These are phyloP conservation scores for Aureobasidium sp. DNA, from an alignment of 2,329 filamentous ascomycete species.

Conservation along the genomic window DNA sequence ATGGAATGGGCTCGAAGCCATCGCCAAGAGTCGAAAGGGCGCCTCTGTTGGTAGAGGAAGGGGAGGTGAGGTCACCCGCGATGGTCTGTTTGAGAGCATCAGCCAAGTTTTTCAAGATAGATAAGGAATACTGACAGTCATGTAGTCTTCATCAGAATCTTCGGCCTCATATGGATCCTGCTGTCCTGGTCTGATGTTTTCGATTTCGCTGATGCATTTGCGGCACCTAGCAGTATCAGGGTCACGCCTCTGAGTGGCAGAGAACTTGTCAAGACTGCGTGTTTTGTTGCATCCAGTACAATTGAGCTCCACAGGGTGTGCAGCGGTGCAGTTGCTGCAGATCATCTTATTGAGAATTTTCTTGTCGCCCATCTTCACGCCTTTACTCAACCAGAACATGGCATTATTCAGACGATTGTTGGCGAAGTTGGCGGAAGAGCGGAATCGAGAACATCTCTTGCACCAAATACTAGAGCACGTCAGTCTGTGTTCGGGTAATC, in stretches of 20 bases:
- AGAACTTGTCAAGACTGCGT: not conserved
- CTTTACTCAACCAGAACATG: not conserved
- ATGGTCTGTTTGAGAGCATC: not conserved
- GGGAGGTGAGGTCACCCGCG: not conserved
- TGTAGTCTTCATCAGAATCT: not conserved
- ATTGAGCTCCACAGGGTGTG: not conserved
- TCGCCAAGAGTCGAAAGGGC: not conserved
- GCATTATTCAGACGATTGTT: not conserved
- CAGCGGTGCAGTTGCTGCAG: not conserved
- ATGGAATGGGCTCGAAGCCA: not conserved
- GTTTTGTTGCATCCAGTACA: conserved; percentile 1
- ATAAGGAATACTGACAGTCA: not conserved
- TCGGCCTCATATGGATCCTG: not conserved
- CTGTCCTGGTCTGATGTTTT: not conserved
- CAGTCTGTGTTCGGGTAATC: not conserved
- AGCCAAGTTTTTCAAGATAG: not conserved
- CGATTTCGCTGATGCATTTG: not conserved
- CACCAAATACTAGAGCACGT: not conserved
- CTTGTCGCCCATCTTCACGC: not conserved
- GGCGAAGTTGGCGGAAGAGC: not conserved
- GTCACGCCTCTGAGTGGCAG: not conserved
- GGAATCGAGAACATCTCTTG: not conserved
- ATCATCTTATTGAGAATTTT: not conserved
- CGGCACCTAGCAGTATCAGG: conserved; percentile 3
- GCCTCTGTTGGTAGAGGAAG: not conserved